A percentile compares a stretch with the other conserved stretches of the same genome.
Conservation (phyloP, 345 rosid genomes). For the Excoecaria cochinchinensis region DNA sequence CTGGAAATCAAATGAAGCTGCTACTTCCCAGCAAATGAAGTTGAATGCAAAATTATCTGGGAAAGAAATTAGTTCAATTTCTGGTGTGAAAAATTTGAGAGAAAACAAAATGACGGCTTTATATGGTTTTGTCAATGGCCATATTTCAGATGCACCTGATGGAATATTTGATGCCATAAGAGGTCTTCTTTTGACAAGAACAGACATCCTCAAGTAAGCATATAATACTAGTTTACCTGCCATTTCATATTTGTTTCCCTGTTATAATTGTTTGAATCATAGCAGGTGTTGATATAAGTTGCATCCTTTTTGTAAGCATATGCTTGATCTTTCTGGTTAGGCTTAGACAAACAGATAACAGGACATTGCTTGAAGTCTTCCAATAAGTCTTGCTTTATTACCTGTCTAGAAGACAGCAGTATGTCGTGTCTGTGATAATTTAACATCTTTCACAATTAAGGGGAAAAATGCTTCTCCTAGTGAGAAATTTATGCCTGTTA, state of each 20-base stretch:
- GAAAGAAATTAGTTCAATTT: slow-evolving; percentile 41
- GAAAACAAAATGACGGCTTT: slow-evolving; percentile 21
- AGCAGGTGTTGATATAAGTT: background rate
- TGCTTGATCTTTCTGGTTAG: background rate
- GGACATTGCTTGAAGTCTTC: background rate
- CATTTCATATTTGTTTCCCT: background rate
- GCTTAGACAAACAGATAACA: background rate
- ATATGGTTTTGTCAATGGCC: slow-evolving; percentile 18
- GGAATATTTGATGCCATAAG: slow-evolving; percentile 54
- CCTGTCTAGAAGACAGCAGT: background rate
- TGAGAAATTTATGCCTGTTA: background rate
- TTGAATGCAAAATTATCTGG: slow-evolving; percentile 9
- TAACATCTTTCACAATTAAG: background rate
- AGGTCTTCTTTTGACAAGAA: slow-evolving; percentile 66
- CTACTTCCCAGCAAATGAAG: slow-evolving; percentile 17
- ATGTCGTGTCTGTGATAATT: background rate
- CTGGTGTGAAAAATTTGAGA: slow-evolving; percentile 30
- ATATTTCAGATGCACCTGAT: slow-evolving; percentile 40
- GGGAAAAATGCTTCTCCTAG: background rate
- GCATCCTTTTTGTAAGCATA: background rate
- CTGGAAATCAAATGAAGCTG: slow-evolving; percentile 23
- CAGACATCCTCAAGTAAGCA: slow-evolving; percentile 71
- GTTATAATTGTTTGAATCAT: background rate
- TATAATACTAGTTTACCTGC: background rate
- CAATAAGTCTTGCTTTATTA: background rate